These are phyloP conservation scores for Dothidotthia symphoricarpi DNA, from an alignment of 2,329 filamentous ascomycete genomes.

Conservation along the genomic window DNA sequence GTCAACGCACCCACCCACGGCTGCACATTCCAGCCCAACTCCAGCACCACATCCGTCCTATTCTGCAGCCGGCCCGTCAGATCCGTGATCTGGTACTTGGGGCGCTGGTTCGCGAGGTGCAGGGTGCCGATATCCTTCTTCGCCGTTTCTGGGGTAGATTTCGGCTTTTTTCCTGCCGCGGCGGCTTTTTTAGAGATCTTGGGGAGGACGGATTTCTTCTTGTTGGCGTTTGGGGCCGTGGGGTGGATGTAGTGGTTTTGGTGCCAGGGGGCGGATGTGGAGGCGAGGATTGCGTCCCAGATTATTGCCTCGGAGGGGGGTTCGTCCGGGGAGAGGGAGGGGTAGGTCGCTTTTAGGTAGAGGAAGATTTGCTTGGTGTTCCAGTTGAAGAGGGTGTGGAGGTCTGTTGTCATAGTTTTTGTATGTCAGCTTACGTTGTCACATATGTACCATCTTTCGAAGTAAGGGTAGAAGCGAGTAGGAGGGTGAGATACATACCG, in stretches of 20 bases:
- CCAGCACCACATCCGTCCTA: conserved; percentile 70
- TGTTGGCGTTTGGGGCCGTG: conserved; percentile 49
- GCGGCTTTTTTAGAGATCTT: conserved; percentile 16
- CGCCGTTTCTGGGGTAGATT: too few species aligned
- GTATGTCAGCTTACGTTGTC: too few species aligned
- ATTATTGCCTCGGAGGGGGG: conserved; percentile 70
- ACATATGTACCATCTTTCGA: too few species aligned
- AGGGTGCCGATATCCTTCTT: conserved; percentile 74
- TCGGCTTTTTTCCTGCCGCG: too few species aligned
- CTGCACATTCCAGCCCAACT: conserved; percentile 93
- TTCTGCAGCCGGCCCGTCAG: conserved; percentile 75
- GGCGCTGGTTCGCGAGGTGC: conserved; percentile 76
- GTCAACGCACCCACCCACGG: conserved; percentile 89
- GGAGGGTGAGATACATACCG: conserved; percentile 42
- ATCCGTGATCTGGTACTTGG: conserved; percentile 97
- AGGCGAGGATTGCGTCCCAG: conserved; percentile 93
- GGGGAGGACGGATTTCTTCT: conserved; percentile 47
- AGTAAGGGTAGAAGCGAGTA: too few species aligned
- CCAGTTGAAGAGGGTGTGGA: conserved; percentile 93
- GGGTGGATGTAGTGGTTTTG: conserved; percentile 53
- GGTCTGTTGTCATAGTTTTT: conserved; percentile 53
- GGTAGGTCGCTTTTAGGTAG: conserved; percentile 81
- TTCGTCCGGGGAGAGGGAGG: conserved; percentile 45
- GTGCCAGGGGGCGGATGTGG: conserved; percentile 58
- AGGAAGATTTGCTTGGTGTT: conserved; percentile 99